These are phyloP conservation scores for Venturiaceae sp. DNA, from an alignment of 2,329 filamentous ascomycete species.

Conservation along the genomic window DNA sequence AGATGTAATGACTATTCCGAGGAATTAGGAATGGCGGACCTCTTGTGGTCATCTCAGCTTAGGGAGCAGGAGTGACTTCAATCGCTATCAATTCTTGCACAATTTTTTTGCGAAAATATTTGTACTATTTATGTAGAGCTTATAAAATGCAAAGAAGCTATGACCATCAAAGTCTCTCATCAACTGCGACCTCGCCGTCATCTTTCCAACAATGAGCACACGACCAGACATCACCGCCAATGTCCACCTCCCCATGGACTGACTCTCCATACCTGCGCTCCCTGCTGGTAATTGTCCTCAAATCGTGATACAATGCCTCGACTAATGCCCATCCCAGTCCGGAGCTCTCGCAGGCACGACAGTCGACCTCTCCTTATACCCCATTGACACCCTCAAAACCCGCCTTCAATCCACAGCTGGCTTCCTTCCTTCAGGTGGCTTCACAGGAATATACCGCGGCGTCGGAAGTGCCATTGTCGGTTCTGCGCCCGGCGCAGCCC, in stretches of 20 bases:
- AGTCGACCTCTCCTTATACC: conserved; percentile 93
- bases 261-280: conserved; percentile 39
- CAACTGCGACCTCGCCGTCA: background rate
- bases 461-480: conserved; percentile 84
- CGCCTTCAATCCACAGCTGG: conserved; percentile 75
- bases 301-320: background rate
- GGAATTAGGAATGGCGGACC: too few relatives aligned
- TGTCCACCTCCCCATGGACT: conserved; percentile 18
- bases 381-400: conserved; percentile 97
- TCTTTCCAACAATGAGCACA: background rate
- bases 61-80: too few relatives aligned
- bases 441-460: conserved; percentile 86
- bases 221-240: background rate
- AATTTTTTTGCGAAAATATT: too few relatives aligned
- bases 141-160: background rate
- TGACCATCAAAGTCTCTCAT: background rate
- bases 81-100: too few relatives aligned
- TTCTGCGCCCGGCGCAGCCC: conserved; percentile 84
- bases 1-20: too few relatives aligned
- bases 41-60: too few relatives aligned
- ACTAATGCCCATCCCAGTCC: conserved; percentile 39
- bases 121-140: too few relatives aligned
- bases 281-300: conserved; percentile 26
- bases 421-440: conserved; percentile 77
- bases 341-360: conserved; percentile 90